These are phyloP conservation scores for Hortiboletus flavorubellus DNA, from an alignment of 768 basidiomycete genomes.

Conservation along the genomic window DNA sequence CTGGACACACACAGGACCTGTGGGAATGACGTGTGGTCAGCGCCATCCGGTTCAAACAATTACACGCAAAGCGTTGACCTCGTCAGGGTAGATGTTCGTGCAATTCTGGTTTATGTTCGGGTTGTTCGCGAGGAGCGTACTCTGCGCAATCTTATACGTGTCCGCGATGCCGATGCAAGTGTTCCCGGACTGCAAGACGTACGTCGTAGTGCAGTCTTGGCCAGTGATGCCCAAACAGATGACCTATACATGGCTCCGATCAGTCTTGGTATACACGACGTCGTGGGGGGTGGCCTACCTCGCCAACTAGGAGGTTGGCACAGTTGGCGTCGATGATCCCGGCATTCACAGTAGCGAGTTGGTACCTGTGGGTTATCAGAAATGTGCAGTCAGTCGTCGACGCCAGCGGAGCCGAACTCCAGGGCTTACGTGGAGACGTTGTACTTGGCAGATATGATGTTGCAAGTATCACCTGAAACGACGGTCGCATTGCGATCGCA, in stretches of 20 bases:
- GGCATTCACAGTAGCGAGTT: slow-evolving; percentile 52
- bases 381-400: neutral
- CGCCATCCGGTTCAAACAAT: neutral
- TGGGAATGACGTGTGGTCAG: neutral
- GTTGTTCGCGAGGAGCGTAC: slow-evolving; percentile 57
- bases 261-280: neutral
- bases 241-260: slow-evolving; percentile 20
- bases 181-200: slow-evolving; percentile 47
- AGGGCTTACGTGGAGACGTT: slow-evolving; percentile 59
- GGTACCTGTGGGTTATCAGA: slow-evolving; percentile 38
- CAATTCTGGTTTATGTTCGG: slow-evolving; percentile 54
- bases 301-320: slow-evolving; percentile 50
- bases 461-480: slow-evolving; percentile 55
- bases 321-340: slow-evolving; percentile 50
- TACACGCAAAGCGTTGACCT: slow-evolving; percentile 38
- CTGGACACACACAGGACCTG: slow-evolving; percentile 28
- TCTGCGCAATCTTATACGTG: slow-evolving; percentile 40
- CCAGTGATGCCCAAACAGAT: slow-evolving; percentile 57
- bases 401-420: neutral
- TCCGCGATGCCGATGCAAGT: slow-evolving; percentile 45
- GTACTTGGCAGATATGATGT: slow-evolving; percentile 58
- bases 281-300: slow-evolving; percentile 31
- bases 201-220: slow-evolving; percentile 54
- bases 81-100: slow-evolving; percentile 54
- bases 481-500: slow-evolving; percentile 67